A percentile compares a stretch with the other conserved stretches of the same genome.
phyloP scores from a whole-genome alignment of 306 rosid species.

The Morella rubra region DNA sequence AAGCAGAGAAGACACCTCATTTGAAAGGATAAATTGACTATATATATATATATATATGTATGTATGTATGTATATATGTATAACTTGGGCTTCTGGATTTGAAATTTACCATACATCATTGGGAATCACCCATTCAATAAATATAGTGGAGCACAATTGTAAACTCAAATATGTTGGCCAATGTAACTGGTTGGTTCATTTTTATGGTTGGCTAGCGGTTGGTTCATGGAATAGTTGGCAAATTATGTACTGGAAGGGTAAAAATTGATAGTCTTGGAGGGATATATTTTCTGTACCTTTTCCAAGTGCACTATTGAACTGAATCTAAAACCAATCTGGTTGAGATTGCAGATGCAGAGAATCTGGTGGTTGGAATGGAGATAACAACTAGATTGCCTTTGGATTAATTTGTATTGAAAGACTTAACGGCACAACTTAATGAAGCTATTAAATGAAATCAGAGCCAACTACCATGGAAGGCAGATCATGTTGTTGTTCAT shows the following conservation, averaged over 20 bases:
- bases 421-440: not conserved
- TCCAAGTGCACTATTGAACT: not conserved
- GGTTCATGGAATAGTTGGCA: not conserved
- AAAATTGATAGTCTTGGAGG: not conserved
- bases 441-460: not conserved
- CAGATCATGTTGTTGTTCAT: not conserved
- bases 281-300: not conserved
- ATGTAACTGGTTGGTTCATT: not conserved
- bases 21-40: too few relatives aligned
- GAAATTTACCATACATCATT: not conserved
- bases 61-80: too few relatives aligned
- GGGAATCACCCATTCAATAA: not conserved
- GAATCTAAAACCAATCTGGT: not conserved
- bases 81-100: not conserved
- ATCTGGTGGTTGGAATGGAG: not conserved
- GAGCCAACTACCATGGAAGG: not conserved
- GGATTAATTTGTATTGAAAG: constrained; percentile 2
- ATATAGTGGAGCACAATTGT: not conserved
- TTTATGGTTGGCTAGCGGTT: not conserved
- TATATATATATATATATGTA: too few relatives aligned
- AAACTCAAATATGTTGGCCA: not conserved
- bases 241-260: not conserved
- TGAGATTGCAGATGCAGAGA: not conserved
- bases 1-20: too few relatives aligned
- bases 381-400: not conserved